These are phyloP conservation scores for Heliocybe sulcata DNA, from an alignment of 1,284 basidiomycete genomes.

Conservation along the genomic window DNA sequence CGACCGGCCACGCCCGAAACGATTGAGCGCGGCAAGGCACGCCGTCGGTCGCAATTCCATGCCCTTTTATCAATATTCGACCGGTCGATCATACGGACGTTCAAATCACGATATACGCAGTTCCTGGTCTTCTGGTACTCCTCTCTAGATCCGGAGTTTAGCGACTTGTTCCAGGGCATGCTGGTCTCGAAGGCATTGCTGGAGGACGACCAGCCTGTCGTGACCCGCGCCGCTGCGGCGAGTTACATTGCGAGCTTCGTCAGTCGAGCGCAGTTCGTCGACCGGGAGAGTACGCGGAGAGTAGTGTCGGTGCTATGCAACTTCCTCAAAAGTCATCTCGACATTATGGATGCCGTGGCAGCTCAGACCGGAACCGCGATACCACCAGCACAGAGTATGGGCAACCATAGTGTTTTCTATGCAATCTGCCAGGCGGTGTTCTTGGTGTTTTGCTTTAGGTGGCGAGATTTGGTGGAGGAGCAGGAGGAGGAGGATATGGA, in stretches of 20 bases:
- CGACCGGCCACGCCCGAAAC: constrained; percentile 16
- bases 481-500: constrained; percentile 45
- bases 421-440: constrained; percentile 92
- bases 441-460: constrained; percentile 97
- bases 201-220: constrained; percentile 47
- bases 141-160: constrained; percentile 84
- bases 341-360: constrained; percentile 54
- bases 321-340: constrained; percentile 73
- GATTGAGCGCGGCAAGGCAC: constrained; percentile 25
- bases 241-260: constrained; percentile 93
- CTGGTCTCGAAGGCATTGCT: constrained; percentile 87
- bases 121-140: constrained; percentile 96
- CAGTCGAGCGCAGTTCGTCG: constrained; percentile 85
- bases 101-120: constrained; percentile 96
- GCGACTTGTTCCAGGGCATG: constrained; percentile 90
- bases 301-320: constrained; percentile 83
- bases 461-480: constrained; percentile 78
- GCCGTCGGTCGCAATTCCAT: constrained; percentile 66
- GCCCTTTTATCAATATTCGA: constrained; percentile 91
- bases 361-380: constrained; percentile 24
- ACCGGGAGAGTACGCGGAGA: constrained; percentile 65
- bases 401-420: constrained; percentile 80
- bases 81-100: constrained; percentile 88
- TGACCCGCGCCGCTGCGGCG: constrained; percentile 84
- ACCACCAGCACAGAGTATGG: constrained; percentile 22